These are phyloP conservation scores for Triglochin maritima DNA, from an alignment of 106 monocot species.

Conservation along the genomic window DNA sequence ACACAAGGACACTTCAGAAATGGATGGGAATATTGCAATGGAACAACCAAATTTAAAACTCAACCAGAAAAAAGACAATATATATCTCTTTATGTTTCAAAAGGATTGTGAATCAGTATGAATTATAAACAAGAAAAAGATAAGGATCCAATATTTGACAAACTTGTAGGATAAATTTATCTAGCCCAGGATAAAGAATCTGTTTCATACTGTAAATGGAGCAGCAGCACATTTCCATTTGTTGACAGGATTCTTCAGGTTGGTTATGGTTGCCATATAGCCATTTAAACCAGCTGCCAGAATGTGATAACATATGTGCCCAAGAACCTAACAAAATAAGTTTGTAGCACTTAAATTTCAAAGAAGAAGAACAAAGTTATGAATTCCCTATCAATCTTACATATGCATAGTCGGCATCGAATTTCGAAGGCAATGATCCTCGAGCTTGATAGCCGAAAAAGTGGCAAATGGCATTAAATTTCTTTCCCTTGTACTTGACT, in stretches of 20 bases:
- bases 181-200: not conserved
- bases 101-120: not conserved
- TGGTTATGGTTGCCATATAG: conserved; percentile 85
- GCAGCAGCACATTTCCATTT: conserved; percentile 92
- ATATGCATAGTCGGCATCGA: conserved; percentile 94
- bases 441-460: conserved; percentile 96
- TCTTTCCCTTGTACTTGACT: conserved; percentile 90
- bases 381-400: conserved; percentile 28
- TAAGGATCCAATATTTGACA: not conserved
- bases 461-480: conserved; percentile 89
- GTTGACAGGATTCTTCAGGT: conserved; percentile 65
- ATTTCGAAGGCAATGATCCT: conserved; percentile 87
- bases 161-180: no score
- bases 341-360: not conserved
- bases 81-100: not conserved
- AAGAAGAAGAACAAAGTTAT: not conserved
- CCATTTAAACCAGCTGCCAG: conserved; percentile 81
- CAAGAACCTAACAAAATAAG: conserved; percentile 48
- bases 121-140: not conserved
- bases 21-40: no score
- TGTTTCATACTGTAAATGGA: conserved; percentile 51
- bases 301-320: conserved; percentile 75
- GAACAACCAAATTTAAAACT: no score
- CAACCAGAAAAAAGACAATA: conserved; percentile 3
- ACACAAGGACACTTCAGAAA: no score